A percentile compares a stretch with the other conserved stretches of the same genome.
phyloP scores from a whole-genome alignment of 352 stramenopile genomes.

The Globisporangium rhizosaccharum region DNA sequence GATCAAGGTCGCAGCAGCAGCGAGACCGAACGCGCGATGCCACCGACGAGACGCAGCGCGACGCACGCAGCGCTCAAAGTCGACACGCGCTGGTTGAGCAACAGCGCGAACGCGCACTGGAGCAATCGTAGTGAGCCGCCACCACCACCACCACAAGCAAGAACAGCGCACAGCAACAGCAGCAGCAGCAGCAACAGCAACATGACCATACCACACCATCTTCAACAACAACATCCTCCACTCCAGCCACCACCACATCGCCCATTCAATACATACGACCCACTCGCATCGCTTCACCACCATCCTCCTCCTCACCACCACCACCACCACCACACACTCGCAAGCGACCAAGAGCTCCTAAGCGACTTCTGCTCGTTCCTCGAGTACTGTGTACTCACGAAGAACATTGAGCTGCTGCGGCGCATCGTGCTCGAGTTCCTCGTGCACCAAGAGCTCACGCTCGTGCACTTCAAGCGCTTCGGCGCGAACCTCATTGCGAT shows the following conservation, averaged over 20 bases:
- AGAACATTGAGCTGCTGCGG: slow-evolving; percentile 45
- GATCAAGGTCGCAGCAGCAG: too few species aligned
- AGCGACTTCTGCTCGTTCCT: slow-evolving; percentile 52
- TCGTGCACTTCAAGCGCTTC: slow-evolving; percentile 30
- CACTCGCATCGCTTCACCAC: not conserved
- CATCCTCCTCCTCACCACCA: not conserved
- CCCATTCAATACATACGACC: too few species aligned
- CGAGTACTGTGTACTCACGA: slow-evolving; percentile 35
- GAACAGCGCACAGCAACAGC: not conserved
- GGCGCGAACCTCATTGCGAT: slow-evolving; percentile 35
- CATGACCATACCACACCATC: too few species aligned
- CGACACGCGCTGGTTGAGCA: too few species aligned
- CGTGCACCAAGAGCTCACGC: slow-evolving; percentile 36
- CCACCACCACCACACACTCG: not conserved
- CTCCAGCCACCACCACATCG: too few species aligned
- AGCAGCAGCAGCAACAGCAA: not conserved
- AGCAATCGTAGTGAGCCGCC: too few species aligned
- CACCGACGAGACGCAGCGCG: too few species aligned
- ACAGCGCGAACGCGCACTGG: too few species aligned
- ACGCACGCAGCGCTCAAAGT: too few species aligned
- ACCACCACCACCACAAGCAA: too few species aligned
- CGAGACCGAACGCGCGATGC: too few species aligned
- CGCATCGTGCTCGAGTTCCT: slow-evolving; percentile 53
- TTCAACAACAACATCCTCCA: too few species aligned
- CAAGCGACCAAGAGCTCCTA: slow-evolving; percentile 29